Conservation (phyloP, 805 yeast genomes). For the Saccharomyces jurei region DNA sequence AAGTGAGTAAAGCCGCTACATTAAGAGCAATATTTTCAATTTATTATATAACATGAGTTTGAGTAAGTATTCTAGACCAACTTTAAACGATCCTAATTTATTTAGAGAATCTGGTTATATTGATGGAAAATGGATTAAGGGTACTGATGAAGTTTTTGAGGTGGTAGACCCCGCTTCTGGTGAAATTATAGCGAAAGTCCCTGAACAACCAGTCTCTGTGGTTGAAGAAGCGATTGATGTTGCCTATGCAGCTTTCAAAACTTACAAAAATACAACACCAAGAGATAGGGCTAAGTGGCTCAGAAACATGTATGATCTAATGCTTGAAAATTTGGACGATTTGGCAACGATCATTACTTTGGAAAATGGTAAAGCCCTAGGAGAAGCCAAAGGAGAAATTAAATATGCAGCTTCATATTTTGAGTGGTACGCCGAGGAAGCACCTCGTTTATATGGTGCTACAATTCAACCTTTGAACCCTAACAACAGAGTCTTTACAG, state of each 20-base stretch:
- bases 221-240: conserved; percentile 50
- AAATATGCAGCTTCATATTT: conserved; percentile 64
- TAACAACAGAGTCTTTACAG: conserved; percentile 44
- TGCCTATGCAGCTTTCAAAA: conserved; percentile 39
- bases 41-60: not conserved
- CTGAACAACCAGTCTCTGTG: conserved; percentile 50
- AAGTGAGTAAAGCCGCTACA: not conserved
- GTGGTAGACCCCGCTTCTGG: conserved; percentile 73
- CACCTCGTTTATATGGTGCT: conserved; percentile 47
- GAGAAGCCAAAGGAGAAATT: conserved; percentile 49
- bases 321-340: conserved; percentile 49
- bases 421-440: conserved; percentile 79
- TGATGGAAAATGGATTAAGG: conserved; percentile 65
- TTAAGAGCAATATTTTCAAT: not conserved
- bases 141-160: conserved; percentile 38
- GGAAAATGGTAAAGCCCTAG: conserved; percentile 53
- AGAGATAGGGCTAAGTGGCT: conserved; percentile 44
- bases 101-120: conserved; percentile 53
- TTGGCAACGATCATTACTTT: conserved; percentile 47
- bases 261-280: conserved; percentile 41
- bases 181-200: conserved; percentile 48
- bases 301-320: conserved; percentile 42
- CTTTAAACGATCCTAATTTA: conserved; percentile 41
- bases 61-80: conserved; percentile 13
- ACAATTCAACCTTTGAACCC: conserved; percentile 49